Base-by-base conservation (phyloP, 2,329 filamentous ascomycete genomes). In the Xylariaceae sp. region DNA sequence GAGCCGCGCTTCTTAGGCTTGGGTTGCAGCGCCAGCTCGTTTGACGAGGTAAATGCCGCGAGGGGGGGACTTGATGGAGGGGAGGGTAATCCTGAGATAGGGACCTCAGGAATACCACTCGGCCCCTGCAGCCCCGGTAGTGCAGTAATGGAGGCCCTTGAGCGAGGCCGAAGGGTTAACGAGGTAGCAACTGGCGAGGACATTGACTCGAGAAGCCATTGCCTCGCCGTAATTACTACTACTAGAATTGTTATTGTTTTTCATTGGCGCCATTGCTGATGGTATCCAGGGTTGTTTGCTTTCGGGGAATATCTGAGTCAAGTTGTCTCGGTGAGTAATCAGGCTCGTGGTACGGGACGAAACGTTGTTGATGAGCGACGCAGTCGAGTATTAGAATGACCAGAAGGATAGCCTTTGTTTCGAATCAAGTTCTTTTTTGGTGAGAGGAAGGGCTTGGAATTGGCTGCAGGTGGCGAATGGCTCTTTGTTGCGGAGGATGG, bases 61-160 rank as follows among this genome's bases (percentile, higher is more conserved):
- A 88, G 84, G 81, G 86, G 87, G 87, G 89, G 89, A 72, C 88
- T 94, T 87, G 79, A 79, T 60, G 85, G 83, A 69, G 85, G 86
- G 68, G 85, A 87, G 73, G 88, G 86, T 70, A 87, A 74, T 72
- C 87, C 88, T 83, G 83, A 83, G 75, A 82, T 78, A 70, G 76
- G 81, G 77, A 87, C 87, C 86, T 91, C 87, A 91, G 87, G 87
- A 85, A 89, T 87, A 89, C 87, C 87, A 91, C 87, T 88, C 83
- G 70, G 83, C 83, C 81, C 85, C 84, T 78, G 84, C 78, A 73
- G 81, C 85, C 79, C 82, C 79, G 74, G 87, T 90, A 87, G 89
- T 90, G 81, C 86, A 94, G 82, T 94, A 95, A 75, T 95, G 89
- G 72, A 93, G 85, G 65, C 87, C 87, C 66, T 83, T 83, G 59